phyloP scores from a whole-genome alignment of 2,329 filamentous ascomycete genomes.

The Diplodia sapinea region DNA sequence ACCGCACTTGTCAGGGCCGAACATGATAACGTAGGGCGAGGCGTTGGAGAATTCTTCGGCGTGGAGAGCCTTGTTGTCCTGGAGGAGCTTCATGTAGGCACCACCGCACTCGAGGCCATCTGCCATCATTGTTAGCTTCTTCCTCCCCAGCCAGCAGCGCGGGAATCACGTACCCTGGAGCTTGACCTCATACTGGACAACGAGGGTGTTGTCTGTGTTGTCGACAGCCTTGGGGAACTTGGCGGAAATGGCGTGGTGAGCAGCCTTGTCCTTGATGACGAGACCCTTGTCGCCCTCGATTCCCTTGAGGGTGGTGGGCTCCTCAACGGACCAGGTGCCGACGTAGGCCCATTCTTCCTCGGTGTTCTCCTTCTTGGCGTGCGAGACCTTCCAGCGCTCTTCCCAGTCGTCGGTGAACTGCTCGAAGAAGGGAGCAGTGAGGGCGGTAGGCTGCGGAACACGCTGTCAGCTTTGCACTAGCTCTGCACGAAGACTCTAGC shows the following conservation, averaged over 20 bases:
- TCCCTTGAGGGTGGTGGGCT: conserved; percentile 87
- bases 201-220: conserved; percentile 95
- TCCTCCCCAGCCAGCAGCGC: not conserved
- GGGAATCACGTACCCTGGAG: conserved; percentile 77
- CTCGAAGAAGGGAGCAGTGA: conserved; percentile 96
- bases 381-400: conserved; percentile 87
- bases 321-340: conserved; percentile 95
- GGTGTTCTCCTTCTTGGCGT: conserved; percentile 92
- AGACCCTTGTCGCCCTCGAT: conserved; percentile 95
- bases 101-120: conserved; percentile 97
- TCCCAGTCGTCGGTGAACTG: conserved; percentile 99
- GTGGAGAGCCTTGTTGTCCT: conserved; percentile 96
- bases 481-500: conserved; percentile 6
- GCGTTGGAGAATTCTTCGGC: conserved; percentile 97
- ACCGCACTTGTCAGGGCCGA: conserved; percentile 98
- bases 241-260: conserved; percentile 98
- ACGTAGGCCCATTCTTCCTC: conserved; percentile 95
- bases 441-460: conserved; percentile 73
- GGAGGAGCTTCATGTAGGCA: conserved; percentile 98
- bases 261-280: conserved; percentile 96
- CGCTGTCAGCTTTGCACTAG: conserved; percentile 34
- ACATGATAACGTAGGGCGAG: conserved; percentile 99
- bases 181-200: conserved; percentile 99
- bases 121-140: conserved; percentile 44
- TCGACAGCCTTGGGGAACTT: conserved; percentile 97